A percentile compares a stretch with the other conserved stretches of the same genome.
Conservation (phyloP, 2,329 filamentous ascomycete genomes). For the Paecilomyces fulvus region DNA sequence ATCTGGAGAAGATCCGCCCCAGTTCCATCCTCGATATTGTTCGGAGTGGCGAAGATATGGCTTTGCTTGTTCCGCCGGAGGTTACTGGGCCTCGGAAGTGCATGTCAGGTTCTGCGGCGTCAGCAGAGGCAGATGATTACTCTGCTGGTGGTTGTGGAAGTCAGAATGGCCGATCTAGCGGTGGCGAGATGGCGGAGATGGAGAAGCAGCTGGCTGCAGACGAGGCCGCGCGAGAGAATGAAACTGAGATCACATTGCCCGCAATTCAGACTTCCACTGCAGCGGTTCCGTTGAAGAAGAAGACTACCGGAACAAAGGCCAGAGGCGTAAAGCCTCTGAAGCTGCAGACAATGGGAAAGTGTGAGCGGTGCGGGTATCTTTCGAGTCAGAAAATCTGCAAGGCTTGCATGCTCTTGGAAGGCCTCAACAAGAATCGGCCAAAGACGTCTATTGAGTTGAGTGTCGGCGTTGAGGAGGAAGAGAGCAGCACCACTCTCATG, state of each 20-base stretch:
- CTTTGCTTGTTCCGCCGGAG: conserved; percentile 64
- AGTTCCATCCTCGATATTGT: conserved; percentile 95
- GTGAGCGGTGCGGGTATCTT: conserved; percentile 84
- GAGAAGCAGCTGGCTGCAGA: conserved; percentile 63
- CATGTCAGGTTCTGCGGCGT: conserved; percentile 14
- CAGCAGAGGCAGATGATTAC: conserved; percentile 45
- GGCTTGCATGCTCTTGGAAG: conserved; percentile 82
- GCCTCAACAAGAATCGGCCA: conserved; percentile 66
- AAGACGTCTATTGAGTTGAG: conserved; percentile 37
- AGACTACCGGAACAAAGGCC: conserved; percentile 14
- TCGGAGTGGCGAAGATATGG: conserved; percentile 92
- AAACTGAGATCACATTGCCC: conserved; percentile 55
- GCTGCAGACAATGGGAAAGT: conserved; percentile 58
- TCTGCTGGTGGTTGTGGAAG: conserved; percentile 65
- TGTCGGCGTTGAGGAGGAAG: conserved; percentile 40
- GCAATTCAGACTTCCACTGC: conserved; percentile 5
- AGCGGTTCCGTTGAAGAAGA: conserved; percentile 14
- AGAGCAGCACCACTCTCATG: conserved; percentile 43
- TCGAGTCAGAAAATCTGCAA: conserved; percentile 92
- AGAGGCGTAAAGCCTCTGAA: conserved; percentile 54
- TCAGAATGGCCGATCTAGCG: conserved; percentile 55
- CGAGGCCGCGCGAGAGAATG: conserved; percentile 51
- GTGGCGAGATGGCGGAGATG: conserved; percentile 73
- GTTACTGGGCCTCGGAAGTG: conserved; percentile 29
- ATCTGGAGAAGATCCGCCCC: conserved; percentile 82